Base-by-base conservation (phyloP, 257 asterid genomes). In the Anisodus tanguticus region DNA sequence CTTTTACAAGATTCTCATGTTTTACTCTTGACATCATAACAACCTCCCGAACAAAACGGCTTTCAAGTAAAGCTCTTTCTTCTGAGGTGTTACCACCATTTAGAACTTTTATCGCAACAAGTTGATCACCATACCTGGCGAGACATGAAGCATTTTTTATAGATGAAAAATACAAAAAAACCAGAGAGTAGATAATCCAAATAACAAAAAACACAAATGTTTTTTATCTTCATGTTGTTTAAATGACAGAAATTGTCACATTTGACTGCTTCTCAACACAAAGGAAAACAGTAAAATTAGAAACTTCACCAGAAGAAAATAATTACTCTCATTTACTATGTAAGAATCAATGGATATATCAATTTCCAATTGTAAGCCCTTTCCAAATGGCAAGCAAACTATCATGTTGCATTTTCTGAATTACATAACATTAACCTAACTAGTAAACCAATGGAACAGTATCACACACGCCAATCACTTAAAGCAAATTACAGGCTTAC, bases 1-100 rank as follows among this genome's bases (percentile, higher is more conserved):
- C 99, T 97, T 93, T 92, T 86, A 95, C 99, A 85, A 95, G 99
- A 85, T 95, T 95, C 57, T 93, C 95, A 83, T 95, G 99, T 90
- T 93, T 91, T 62, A 95, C 99, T 91, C 87, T 94, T 51, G 94
- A 94, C 99, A 95, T 94, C 99, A 95, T 95, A 49, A 91, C 70
- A 74, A 95, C 97, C 90, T 95, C 99, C 88, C 98, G 92, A 81
- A 89, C 90, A 90, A 95, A 95, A 39, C 98, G 97, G 82, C 92
- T 88, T 90, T 94, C 96, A 43, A 92, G 97, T 85, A 93, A 89
- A 82, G 89, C 86, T 87, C 92, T 92, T 87, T 94, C 97, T 78
- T 90, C 92, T 2, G 95, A 86, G 82, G 95, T 94, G 77, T 87
- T 90, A 59, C 99, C 98, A 83, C 86, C 63, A 84, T 89, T 93